Conservation (phyloP, 2,329 filamentous ascomycete species). For the Dothiorella sarmentorum region DNA sequence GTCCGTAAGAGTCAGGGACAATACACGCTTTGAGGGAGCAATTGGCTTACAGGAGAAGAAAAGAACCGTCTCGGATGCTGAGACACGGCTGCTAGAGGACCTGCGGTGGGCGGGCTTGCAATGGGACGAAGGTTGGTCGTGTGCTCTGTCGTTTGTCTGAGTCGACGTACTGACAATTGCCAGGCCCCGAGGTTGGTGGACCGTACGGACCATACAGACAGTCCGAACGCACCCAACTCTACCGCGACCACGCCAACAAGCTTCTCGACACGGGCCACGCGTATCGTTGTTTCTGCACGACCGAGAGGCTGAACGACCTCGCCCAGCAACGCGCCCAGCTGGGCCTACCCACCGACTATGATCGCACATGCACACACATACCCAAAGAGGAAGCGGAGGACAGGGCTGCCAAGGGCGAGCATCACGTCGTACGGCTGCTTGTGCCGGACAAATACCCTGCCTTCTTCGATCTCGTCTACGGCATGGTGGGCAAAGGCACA, state of each 20-base stretch:
- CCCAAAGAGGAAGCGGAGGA: conserved; percentile 64
- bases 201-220: conserved; percentile 82
- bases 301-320: conserved; percentile 65
- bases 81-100: conserved; percentile 72
- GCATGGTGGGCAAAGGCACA: conserved; percentile 52
- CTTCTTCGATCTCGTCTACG: conserved; percentile 79
- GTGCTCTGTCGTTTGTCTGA: neutral
- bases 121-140: conserved; percentile 78
- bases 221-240: conserved; percentile 75
- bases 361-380: conserved; percentile 70
- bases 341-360: conserved; percentile 60
- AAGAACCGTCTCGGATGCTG: conserved; percentile 75
- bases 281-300: conserved; percentile 89
- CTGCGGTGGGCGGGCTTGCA: conserved; percentile 82
- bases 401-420: conserved; percentile 64
- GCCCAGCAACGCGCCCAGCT: conserved; percentile 60
- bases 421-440: conserved; percentile 74
- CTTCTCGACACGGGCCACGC: conserved; percentile 70
- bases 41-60: conserved; percentile 55
- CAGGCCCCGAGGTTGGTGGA: conserved; percentile 76
- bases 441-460: conserved; percentile 58
- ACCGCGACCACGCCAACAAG: conserved; percentile 65
- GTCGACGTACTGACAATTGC: neutral
- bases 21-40: neutral
- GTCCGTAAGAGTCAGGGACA: conserved; percentile 41